These are phyloP conservation scores for Ettlia oleoabundans DNA, from an alignment of 139 green algal genomes.

Conservation along the genomic window DNA sequence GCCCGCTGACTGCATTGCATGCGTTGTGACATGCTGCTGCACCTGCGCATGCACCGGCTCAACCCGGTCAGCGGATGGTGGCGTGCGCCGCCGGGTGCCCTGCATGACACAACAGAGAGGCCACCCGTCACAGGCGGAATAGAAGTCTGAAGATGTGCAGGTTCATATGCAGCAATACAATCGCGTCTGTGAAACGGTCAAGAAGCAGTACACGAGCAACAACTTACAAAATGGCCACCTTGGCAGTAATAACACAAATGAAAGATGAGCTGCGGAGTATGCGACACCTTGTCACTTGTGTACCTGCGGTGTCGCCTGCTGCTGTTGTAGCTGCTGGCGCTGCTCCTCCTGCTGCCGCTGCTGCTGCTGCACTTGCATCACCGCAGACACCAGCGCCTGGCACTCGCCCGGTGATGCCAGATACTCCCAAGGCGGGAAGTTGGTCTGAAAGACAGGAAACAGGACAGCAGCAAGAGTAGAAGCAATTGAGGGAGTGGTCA, in stretches of 20 bases:
- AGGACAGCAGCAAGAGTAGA: not conserved
- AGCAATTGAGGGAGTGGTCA: not conserved
- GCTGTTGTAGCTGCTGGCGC: no score
- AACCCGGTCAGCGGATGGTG: not conserved
- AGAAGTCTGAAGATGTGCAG: no score
- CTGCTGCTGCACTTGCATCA: constrained; percentile 21
- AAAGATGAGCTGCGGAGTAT: not conserved
- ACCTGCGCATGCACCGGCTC: not conserved
- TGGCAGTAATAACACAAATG: no score
- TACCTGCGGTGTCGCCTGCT: not conserved
- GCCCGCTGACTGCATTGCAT: no score
- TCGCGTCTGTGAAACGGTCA: no score
- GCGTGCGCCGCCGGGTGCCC: constrained; percentile 1
- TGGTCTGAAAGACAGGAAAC: constrained; percentile 7
- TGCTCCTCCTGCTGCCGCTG: not conserved
- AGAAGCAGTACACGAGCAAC: no score
- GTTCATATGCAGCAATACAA: no score
- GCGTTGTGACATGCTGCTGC: no score
- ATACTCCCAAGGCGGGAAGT: constrained; percentile 34
- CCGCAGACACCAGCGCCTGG: not conserved
- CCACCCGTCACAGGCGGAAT: no score
- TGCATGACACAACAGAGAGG: no score
- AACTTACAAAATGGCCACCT: no score
- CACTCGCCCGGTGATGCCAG: constrained; percentile 11
- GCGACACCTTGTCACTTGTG: no score